These are phyloP conservation scores for Pichia insulana DNA, from an alignment of 805 yeast species.

Conservation along the genomic window DNA sequence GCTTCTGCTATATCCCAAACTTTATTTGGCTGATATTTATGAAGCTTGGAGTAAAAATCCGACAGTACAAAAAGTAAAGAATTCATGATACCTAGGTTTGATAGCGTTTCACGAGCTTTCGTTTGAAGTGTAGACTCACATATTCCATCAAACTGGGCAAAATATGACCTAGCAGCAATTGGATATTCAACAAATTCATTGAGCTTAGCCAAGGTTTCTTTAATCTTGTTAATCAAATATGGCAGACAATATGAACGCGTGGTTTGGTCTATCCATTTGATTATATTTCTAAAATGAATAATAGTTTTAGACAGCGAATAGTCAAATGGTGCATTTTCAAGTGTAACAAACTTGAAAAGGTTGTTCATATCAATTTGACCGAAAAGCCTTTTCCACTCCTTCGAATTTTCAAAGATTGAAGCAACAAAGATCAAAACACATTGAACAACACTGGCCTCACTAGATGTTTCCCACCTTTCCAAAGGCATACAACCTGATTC, in stretches of 20 bases:
- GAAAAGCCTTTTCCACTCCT: conserved; percentile 37
- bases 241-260: conserved; percentile 39
- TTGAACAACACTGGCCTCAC: conserved; percentile 40
- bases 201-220: conserved; percentile 12
- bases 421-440: conserved; percentile 42
- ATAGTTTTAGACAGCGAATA: conserved; percentile 47
- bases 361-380: conserved; percentile 32
- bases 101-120: conserved; percentile 28
- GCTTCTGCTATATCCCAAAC: conserved; percentile 32
- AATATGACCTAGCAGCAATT: conserved; percentile 29
- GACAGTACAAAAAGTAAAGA: conserved; percentile 44
- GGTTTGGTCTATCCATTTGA: conserved; percentile 50
- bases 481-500: conserved; percentile 36
- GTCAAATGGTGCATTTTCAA: conserved; percentile 54
- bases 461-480: conserved; percentile 45
- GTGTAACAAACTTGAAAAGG: conserved; percentile 40
- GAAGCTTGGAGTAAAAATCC: conserved; percentile 44
- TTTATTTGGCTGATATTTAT: conserved; percentile 40
- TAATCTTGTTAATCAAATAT: conserved; percentile 14
- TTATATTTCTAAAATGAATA: conserved; percentile 42
- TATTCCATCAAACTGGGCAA: conserved; percentile 26
- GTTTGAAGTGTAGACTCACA: conserved; percentile 13
- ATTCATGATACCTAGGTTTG: conserved; percentile 31
- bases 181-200: conserved; percentile 24
- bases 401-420: conserved; percentile 43